A percentile compares a stretch with the other conserved stretches of the same genome.
Evolutionary conservation across 2,329 filamentous ascomycete species (phyloP).

Genomic region (Coleophoma cylindrospora): DNA sequence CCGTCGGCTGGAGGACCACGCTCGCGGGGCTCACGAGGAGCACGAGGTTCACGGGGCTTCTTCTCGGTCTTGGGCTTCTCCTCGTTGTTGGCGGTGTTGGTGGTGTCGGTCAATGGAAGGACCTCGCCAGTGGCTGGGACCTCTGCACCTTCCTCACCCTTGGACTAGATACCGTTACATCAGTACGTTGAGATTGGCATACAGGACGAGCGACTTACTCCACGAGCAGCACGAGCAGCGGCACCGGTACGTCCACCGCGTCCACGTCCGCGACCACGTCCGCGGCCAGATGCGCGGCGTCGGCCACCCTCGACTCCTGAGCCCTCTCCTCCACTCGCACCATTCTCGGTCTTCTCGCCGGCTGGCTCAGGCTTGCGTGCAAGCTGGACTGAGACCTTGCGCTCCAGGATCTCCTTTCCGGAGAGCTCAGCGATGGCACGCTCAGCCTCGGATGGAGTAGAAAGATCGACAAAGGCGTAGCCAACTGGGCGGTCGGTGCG

Average conservation of each 20-base stretch:
- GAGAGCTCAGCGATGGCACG: conserved; percentile 93
- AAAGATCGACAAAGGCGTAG: conserved; percentile 98
- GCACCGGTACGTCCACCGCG: conserved; percentile 59
- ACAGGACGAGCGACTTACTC: conserved; percentile 44
- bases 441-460: conserved; percentile 89
- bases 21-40: conserved; percentile 62
- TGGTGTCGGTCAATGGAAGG: conserved; percentile 56
- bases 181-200: conserved; percentile 5
- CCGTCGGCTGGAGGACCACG: conserved; percentile 96
- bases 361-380: conserved; percentile 93
- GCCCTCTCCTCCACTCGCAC: conserved; percentile 65
- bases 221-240: conserved; percentile 49
- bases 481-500: conserved; percentile 97
- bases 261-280: conserved; percentile 61
- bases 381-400: conserved; percentile 98
- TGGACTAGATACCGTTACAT: conserved; percentile 18
- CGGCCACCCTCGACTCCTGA: conserved; percentile 60
- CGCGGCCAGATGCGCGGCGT: conserved; percentile 58
- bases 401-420: conserved; percentile 95
- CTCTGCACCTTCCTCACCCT: conserved; percentile 34
- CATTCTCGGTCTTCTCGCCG: conserved; percentile 69
- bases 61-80: conserved; percentile 37
- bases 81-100: conserved; percentile 51
- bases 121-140: conserved; percentile 43
- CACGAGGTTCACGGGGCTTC: conserved; percentile 32